phyloP scores from a whole-genome alignment of 148 eudicot species.

The Rhododendron molle region DNA sequence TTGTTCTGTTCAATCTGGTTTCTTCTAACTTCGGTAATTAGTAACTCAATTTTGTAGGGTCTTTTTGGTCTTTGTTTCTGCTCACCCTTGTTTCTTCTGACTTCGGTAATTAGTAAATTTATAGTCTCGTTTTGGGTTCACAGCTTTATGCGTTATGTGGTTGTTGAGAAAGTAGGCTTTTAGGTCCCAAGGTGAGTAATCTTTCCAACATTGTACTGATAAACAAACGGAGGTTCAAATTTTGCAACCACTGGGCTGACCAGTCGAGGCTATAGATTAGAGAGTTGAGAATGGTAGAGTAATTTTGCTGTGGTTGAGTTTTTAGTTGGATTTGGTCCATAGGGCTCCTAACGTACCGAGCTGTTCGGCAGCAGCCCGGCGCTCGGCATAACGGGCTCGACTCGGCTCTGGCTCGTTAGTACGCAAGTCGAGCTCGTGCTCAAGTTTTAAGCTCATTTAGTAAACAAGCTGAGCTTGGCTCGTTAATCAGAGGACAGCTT shows the following conservation, averaged over 20 bases:
- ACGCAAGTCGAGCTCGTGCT: neutral
- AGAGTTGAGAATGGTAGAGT: neutral
- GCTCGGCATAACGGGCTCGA: neutral
- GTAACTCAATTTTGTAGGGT: neutral
- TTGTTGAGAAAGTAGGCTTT: neutral
- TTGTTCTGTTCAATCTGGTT: conserved; percentile 22
- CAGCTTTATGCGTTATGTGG: neutral
- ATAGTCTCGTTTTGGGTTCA: neutral
- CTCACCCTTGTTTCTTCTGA: neutral
- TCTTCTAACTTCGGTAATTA: conserved; percentile 31
- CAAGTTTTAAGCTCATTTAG: neutral
- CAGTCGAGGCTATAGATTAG: neutral
- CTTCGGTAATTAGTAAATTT: neutral
- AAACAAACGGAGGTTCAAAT: neutral
- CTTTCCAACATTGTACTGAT: neutral
- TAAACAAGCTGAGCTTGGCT: neutral
- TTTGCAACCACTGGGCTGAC: neutral
- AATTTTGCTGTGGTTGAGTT: neutral
- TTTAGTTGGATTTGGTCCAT: neutral
- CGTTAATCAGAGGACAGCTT: neutral
- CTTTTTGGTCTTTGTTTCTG: neutral
- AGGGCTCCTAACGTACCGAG: neutral
- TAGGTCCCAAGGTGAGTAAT: neutral
- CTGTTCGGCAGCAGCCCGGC: neutral
- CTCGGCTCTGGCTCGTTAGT: neutral